Evolutionary conservation across 345 rosid genomes (phyloP), one percentile per base, ranked within the genome.

Genomic region (Kandelia obovata): DNA sequence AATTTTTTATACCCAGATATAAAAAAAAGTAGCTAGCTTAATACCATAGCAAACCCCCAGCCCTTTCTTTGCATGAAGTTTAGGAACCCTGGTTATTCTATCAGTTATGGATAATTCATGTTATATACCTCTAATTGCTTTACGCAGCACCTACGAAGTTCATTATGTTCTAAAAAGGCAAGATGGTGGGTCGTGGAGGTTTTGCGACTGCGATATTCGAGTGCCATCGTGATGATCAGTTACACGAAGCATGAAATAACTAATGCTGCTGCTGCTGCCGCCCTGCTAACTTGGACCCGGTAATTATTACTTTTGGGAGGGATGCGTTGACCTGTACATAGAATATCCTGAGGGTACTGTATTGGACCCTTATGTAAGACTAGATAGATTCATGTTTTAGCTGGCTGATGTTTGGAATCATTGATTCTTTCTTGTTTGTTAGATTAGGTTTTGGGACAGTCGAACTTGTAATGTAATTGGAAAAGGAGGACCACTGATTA

Each of bases 111-210:
- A 39, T 5, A 2, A 21, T 34, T 39, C 47, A 52, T 25, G 16
- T 17, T 34, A 10, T 30, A 30, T 51, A 23, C 37, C 13, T 43
- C 28, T 69, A 30, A 39, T 17, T 31, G 16, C 19, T 61, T 31
- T 8, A 59, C 81, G 75, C 86, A 94, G 97, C 85, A 82, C 89
- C 5, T 95, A 95, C 67, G 84, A 81, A 66, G 79, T 85, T 74
- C 92, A 75, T 5, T 90, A 95, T 73, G 68, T 84, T 17, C 82
- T 95, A 67, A 90, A 74, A 79, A 90, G 82, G 84, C 95, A 85
- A 81, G 96, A 83, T 46, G 96, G 89, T 47, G 96, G 96, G 67
- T 82, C 84, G 5, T 95, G 96, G 97, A 88, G 78, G 80, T 92
- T 95, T 77, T 92, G 97, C 67, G 70, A 78, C 77, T 84, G 89